These are phyloP conservation scores for Thermomyces lanuginosus DNA, from an alignment of 2,329 filamentous ascomycete species.

Conservation along the genomic window DNA sequence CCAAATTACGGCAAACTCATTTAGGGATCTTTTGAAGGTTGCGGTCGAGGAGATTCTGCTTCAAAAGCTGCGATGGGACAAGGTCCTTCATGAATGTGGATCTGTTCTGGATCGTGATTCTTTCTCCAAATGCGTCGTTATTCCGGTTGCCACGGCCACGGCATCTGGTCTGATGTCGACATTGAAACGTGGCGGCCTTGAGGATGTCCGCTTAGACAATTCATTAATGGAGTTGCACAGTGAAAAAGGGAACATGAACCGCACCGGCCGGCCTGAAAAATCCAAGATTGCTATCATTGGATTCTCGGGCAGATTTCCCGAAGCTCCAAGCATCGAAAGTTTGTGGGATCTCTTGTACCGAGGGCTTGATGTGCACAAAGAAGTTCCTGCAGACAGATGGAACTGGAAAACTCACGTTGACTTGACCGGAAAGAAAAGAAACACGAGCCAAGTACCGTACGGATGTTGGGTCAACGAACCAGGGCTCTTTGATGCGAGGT, in stretches of 20 bases:
- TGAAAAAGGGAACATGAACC: conserved; percentile 10
- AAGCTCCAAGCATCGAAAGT: conserved; percentile 30
- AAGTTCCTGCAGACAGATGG: conserved; percentile 19
- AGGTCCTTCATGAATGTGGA: conserved; percentile 19
- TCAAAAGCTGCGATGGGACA: conserved; percentile 26
- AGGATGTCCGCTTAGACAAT: conserved; percentile 13
- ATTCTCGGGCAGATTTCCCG: conserved; percentile 59
- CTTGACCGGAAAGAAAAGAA: conserved; percentile 16
- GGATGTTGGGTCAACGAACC: conserved; percentile 23
- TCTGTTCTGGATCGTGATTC: conserved; percentile 9
- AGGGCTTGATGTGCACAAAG: conserved; percentile 18
- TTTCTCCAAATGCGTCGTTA: conserved; percentile 10
- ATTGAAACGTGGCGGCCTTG: conserved; percentile 15
- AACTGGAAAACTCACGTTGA: conserved; percentile 20
- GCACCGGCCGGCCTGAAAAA: conserved; percentile 16
- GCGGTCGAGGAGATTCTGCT: conserved; percentile 24
- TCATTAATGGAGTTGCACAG: conserved; percentile 13
- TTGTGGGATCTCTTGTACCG: conserved; percentile 22
- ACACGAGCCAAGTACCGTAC: conserved; percentile 16
- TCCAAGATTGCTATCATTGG: conserved; percentile 57
- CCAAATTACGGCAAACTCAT: conserved; percentile 13
- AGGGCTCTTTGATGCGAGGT: conserved; percentile 20
- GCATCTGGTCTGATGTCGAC: conserved; percentile 17
- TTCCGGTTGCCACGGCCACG: conserved; percentile 18
- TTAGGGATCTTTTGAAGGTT: conserved; percentile 17